Evolutionary conservation across 2,329 filamentous ascomycete species (phyloP).

Genomic region (Ramularia endophylla): DNA sequence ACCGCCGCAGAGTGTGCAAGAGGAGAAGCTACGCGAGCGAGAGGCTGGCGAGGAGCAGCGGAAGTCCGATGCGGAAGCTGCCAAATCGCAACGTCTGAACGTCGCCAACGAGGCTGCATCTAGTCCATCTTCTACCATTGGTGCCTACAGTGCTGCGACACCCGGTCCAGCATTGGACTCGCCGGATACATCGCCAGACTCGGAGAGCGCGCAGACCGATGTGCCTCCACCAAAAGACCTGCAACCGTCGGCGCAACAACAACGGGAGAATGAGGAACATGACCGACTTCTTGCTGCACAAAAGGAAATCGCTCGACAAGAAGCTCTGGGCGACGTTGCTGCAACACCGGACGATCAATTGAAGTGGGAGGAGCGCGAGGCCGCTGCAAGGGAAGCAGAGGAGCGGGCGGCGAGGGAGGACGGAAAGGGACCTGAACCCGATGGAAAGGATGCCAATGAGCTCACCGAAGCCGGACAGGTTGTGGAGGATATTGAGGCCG

Average conservation of each 20-base stretch:
- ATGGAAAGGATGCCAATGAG: slow-evolving; percentile 11
- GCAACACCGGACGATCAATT: slow-evolving; percentile 55
- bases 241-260: slow-evolving; percentile 32
- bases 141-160: slow-evolving; percentile 65
- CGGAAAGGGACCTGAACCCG: slow-evolving; percentile 23
- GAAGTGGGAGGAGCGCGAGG: slow-evolving; percentile 42
- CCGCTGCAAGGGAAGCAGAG: slow-evolving; percentile 27
- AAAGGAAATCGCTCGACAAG: slow-evolving; percentile 40
- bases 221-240: slow-evolving; percentile 28
- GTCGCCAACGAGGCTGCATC: slow-evolving; percentile 31
- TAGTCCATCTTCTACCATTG: slow-evolving; percentile 59
- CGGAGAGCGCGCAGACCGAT: slow-evolving; percentile 23
- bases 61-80: slow-evolving; percentile 34
- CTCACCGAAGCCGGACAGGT: slow-evolving; percentile 23
- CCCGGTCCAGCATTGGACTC: slow-evolving; percentile 54
- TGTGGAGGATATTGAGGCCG: slow-evolving; percentile 18
- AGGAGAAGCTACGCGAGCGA: slow-evolving; percentile 40
- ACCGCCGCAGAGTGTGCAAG: slow-evolving; percentile 46
- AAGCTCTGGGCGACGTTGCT: slow-evolving; percentile 39
- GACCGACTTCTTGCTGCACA: slow-evolving; percentile 47
- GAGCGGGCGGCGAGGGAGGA: slow-evolving; percentile 39
- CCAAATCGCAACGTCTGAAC: slow-evolving; percentile 28
- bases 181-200: slow-evolving; percentile 32
- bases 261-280: slow-evolving; percentile 47
- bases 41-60: slow-evolving; percentile 33